Conservation (phyloP, 1,139 yeast species). For the Yamadazyma trypodendri region DNA sequence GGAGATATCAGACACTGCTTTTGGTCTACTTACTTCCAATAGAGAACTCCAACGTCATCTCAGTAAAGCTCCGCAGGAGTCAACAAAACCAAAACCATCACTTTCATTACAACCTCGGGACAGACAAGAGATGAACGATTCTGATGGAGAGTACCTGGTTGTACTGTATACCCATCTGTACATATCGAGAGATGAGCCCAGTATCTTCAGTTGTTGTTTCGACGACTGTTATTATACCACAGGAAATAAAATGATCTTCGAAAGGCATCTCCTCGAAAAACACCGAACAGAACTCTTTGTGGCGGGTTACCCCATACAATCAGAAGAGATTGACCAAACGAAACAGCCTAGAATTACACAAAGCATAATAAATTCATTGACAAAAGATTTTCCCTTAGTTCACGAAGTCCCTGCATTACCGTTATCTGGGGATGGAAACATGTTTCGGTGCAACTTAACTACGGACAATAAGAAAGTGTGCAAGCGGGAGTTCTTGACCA, state of each 20-base stretch:
- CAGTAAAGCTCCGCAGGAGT: too few species aligned
- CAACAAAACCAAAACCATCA: too few species aligned
- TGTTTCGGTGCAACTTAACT: slow-evolving; percentile 17
- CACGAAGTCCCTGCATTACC: slow-evolving; percentile 27
- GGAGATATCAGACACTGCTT: not conserved
- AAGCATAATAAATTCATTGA: slow-evolving; percentile 14
- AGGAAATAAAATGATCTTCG: slow-evolving; percentile 30
- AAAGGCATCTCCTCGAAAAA: slow-evolving; percentile 27
- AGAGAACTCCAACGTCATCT: not conserved
- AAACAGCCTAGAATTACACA: slow-evolving; percentile 7
- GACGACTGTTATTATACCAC: slow-evolving; percentile 30
- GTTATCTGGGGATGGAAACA: slow-evolving; percentile 19
- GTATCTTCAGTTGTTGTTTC: slow-evolving; percentile 31
- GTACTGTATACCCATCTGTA: slow-evolving; percentile 19
- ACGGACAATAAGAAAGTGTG: slow-evolving; percentile 12
- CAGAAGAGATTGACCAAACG: slow-evolving; percentile 9
- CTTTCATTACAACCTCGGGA: too few species aligned
- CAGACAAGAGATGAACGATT: slow-evolving; percentile 1
- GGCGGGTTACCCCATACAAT: slow-evolving; percentile 35
- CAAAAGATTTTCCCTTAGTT: slow-evolving; percentile 28
- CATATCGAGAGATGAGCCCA: slow-evolving; percentile 6
- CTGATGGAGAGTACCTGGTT: slow-evolving; percentile 29
- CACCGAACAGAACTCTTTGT: slow-evolving; percentile 25
- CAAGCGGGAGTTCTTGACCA: slow-evolving; percentile 14
- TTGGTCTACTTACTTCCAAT: not conserved